Evolutionary conservation across 2,329 filamentous ascomycete genomes (phyloP), one percentile per base, ranked within the genome.

Genomic region (Venturiaceae sp.): DNA sequence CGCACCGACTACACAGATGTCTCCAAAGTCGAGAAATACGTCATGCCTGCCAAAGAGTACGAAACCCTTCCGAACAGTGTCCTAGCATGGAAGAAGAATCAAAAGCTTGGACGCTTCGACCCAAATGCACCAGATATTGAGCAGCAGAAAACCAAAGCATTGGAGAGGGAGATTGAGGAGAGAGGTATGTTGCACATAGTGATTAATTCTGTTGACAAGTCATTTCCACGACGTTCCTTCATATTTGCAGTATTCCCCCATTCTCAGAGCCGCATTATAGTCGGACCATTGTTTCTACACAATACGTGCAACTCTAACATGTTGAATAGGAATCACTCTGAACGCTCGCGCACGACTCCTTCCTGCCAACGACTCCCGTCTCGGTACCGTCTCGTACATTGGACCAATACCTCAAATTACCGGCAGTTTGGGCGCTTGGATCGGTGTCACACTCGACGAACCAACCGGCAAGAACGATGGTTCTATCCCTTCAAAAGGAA

Each of bases 41-140:
- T 87, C 62, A 87, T 99, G 80, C 89, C 91, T n/a, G 79, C 82
- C 56, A 81, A 86, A 54, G 87, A 92, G 68, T 99, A 99, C 74
- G 90, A 91, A 70, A 83, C 84, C 67, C 90, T 92, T 68, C 79
- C 84, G 46, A 90, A 96, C 73, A 92, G 88, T 3, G 94, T 99
- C 14, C 82, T 96, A 26, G 89, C 92, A 5, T 97, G 91, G 91
- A 99, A 99, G 75, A 92, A 89, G 75, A 78, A 84, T n/a, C 86
- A 96, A 72, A 92, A 95, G 71, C 83, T 97, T n/a, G 94, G 94
- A 55, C 89, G 94, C 36, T 99, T 99, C 74, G 90, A 97, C 69
- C 94, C 94, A 13, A 80, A 86, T 65, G 90, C 91, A 7, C 84
- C 88, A 19, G 83, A 79, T 61, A 82, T 87, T 23, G 86, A 91